A percentile compares a stretch with the other conserved stretches of the same genome.
phyloP scores from a whole-genome alignment of 805 yeast genomes.

The Clavispora vitiphila region DNA sequence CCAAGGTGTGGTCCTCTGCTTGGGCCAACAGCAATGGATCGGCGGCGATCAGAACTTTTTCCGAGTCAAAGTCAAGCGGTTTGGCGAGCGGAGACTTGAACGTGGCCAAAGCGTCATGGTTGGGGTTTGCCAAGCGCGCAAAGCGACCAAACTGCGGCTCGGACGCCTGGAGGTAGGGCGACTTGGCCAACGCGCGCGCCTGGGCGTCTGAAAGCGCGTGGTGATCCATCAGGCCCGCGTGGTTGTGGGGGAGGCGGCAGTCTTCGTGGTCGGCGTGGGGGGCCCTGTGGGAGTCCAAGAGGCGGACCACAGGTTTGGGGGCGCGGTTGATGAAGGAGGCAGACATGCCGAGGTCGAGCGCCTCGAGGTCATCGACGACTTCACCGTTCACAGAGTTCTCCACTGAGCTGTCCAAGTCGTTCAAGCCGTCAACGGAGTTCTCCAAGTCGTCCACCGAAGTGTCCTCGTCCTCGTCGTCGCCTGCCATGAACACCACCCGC shows the following conservation, averaged over 20 bases:
- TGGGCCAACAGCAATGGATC: conserved; percentile 43
- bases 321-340: conserved; percentile 37
- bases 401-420: not conserved
- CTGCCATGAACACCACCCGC: conserved; percentile 14
- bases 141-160: conserved; percentile 52
- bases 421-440: conserved; percentile 2
- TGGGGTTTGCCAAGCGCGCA: conserved; percentile 36
- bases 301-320: conserved; percentile 32
- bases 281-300: conserved; percentile 18
- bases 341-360: conserved; percentile 34
- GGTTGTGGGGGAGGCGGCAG: conserved; percentile 28
- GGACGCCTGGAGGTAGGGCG: conserved; percentile 53
- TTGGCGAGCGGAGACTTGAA: conserved; percentile 16
- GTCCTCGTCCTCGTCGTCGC: conserved; percentile 1
- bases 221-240: conserved; percentile 18
- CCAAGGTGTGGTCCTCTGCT: conserved; percentile 34
- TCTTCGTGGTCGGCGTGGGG: conserved; percentile 24
- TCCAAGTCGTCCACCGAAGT: conserved; percentile 10
- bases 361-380: conserved; percentile 25
- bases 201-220: conserved; percentile 44
- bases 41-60: conserved; percentile 11
- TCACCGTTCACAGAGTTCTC: too few relatives aligned
- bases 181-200: conserved; percentile 47
- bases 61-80: conserved; percentile 15
- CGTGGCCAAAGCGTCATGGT: conserved; percentile 11